Evolutionary conservation across 257 asterid genomes (phyloP).

Genomic region (Solanum dulcamara): DNA sequence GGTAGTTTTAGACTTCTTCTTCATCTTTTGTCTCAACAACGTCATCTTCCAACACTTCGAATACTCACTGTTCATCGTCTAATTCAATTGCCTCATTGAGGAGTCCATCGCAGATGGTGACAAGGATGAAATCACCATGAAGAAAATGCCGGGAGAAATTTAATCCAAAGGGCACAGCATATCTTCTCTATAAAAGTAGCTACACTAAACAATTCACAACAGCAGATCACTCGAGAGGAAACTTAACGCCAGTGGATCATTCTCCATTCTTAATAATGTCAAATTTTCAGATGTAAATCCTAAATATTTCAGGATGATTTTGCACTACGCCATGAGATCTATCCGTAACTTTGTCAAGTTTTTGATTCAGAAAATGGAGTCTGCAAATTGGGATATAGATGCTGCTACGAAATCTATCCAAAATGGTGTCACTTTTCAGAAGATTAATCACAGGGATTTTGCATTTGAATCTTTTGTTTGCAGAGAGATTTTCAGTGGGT

Average conservation of each 20-base stretch:
- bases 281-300: slow-evolving; percentile 32
- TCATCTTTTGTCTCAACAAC: slow-evolving; percentile 62
- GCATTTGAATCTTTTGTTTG: slow-evolving; percentile 81
- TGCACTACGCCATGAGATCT: slow-evolving; percentile 63
- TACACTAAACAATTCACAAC: slow-evolving; percentile 14
- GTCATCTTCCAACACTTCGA: slow-evolving; percentile 38
- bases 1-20: slow-evolving; percentile 46
- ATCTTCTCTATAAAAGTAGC: slow-evolving; percentile 8
- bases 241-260: slow-evolving; percentile 70
- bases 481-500: slow-evolving; percentile 59
- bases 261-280: slow-evolving; percentile 60
- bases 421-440: slow-evolving; percentile 27
- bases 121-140: slow-evolving; percentile 73
- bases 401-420: slow-evolving; percentile 64
- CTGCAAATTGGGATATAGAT: slow-evolving; percentile 78
- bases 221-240: slow-evolving; percentile 53
- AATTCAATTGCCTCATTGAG: slow-evolving; percentile 29
- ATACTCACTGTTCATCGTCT: slow-evolving; percentile 8
- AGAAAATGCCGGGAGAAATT: slow-evolving; percentile 73
- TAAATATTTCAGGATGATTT: slow-evolving; percentile 51
- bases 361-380: slow-evolving; percentile 64
- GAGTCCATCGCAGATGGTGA: slow-evolving; percentile 36
- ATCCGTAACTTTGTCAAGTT: slow-evolving; percentile 53
- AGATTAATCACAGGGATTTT: slow-evolving; percentile 47
- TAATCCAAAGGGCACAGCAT: slow-evolving; percentile 34